Percentiles rank a stretch among this genome's conserved stretches.
Evolutionary conservation across 768 basidiomycete genomes (phyloP).

Genomic region (Termitomyces sp.): DNA sequence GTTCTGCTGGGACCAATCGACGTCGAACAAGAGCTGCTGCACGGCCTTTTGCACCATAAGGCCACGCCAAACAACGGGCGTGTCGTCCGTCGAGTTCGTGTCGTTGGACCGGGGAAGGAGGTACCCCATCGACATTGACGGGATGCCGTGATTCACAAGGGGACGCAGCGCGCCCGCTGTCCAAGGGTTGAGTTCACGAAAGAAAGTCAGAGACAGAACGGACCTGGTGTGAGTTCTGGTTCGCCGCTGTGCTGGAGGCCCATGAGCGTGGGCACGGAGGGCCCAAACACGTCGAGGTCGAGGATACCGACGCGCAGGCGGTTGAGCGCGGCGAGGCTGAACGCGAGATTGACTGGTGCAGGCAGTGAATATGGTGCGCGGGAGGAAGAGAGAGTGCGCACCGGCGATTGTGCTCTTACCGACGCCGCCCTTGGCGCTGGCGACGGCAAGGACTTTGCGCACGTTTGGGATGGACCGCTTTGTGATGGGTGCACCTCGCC

Average conservation of each 20-base stretch:
- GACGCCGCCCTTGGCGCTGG: conserved; percentile 93
- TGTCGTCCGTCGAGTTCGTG: conserved; percentile 52
- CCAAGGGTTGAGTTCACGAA: no score
- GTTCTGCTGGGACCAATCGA: conserved; percentile 65
- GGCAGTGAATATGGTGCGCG: neutral
- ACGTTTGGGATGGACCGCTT: conserved; percentile 67
- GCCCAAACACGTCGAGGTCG: conserved; percentile 95
- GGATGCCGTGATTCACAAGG: conserved; percentile 80
- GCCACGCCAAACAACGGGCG: conserved; percentile 91
- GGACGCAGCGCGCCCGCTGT: conserved; percentile 77
- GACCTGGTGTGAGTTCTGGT: conserved; percentile 69
- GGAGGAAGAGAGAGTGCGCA: conserved; percentile 24
- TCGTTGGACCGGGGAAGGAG: conserved; percentile 59
- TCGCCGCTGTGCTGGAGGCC: conserved; percentile 76
- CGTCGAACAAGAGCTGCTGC: conserved; percentile 92
- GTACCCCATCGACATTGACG: conserved; percentile 98
- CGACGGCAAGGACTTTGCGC: conserved; percentile 75
- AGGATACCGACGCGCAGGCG: conserved; percentile 76
- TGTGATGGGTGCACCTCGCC: conserved; percentile 44
- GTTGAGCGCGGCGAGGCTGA: conserved; percentile 52
- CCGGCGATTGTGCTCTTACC: conserved; percentile 86
- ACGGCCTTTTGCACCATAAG: conserved; percentile 99
- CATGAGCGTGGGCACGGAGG: conserved; percentile 90
- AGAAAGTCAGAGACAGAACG: no score
- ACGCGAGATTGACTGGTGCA: conserved; percentile 70